Percentiles rank a stretch among this genome's conserved stretches.
phyloP scores from a whole-genome alignment of 768 basidiomycete species.

The Tephrocybe sp. region DNA sequence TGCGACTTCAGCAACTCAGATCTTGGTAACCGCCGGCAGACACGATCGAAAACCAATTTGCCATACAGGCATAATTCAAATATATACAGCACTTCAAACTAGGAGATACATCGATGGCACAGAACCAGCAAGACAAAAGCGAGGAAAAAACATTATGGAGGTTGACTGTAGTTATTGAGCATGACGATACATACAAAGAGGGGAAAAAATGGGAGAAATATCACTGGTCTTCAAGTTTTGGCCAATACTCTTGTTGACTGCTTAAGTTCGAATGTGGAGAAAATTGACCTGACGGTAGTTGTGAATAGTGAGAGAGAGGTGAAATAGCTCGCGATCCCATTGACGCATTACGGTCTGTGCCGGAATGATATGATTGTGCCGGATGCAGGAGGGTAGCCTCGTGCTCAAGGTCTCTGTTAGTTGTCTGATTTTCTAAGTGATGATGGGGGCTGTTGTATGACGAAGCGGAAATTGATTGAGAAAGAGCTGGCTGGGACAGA shows the following conservation, averaged over 20 bases:
- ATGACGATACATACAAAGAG: no score
- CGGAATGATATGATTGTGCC: conserved; percentile 20
- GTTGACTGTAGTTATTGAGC: no score
- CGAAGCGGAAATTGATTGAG: conserved; percentile 21
- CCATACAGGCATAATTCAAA: no score
- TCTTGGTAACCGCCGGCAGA: no score
- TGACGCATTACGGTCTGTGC: conserved; percentile 15
- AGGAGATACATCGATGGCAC: no score
- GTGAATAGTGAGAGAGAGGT: conserved; percentile 18
- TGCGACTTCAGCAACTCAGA: no score
- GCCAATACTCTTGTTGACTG: conserved; percentile 18
- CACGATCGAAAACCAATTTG: no score
- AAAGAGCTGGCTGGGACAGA: conserved; percentile 26
- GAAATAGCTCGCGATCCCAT: conserved; percentile 17
- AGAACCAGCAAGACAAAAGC: no score
- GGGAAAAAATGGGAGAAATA: no score
- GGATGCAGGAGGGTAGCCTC: conserved; percentile 23
- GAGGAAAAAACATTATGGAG: no score
- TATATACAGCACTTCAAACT: no score
- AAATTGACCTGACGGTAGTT: conserved; percentile 12
- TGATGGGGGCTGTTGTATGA: conserved; percentile 22
- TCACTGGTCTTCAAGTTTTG: conserved; percentile 7
- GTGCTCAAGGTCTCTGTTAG: conserved; percentile 19
- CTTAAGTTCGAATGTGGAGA: conserved; percentile 8
- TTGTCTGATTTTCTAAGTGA: conserved; percentile 20